Conservation (phyloP, 1,284 basidiomycete species). For the Fomitopsis pinicola region DNA sequence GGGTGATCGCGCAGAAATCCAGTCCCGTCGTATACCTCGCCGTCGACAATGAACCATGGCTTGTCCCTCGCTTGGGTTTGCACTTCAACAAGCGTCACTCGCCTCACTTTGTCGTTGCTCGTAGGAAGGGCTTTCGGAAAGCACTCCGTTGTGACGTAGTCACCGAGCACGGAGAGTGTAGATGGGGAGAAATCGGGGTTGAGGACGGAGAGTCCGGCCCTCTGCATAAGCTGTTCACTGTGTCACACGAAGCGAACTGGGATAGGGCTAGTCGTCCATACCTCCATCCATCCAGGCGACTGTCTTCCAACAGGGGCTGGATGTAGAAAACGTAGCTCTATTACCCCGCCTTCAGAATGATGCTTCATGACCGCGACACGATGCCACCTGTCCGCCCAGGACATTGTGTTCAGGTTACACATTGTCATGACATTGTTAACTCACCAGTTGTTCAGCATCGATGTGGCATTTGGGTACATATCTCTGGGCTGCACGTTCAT, state of each 20-base stretch:
- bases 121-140: slow-evolving; percentile 30
- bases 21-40: slow-evolving; percentile 53
- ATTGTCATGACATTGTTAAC: neutral
- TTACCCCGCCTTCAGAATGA: slow-evolving; percentile 13
- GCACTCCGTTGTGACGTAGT: slow-evolving; percentile 1
- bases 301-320: slow-evolving; percentile 50
- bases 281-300: slow-evolving; percentile 63
- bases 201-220: slow-evolving; percentile 40
- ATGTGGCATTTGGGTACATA: slow-evolving; percentile 23
- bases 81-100: slow-evolving; percentile 47
- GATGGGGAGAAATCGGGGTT: slow-evolving; percentile 37
- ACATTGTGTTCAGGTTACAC: neutral
- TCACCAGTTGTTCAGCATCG: slow-evolving; percentile 58
- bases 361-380: slow-evolving; percentile 45
- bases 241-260: neutral
- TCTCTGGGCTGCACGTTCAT: slow-evolving; percentile 21
- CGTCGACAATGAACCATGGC: slow-evolving; percentile 51
- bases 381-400: slow-evolving; percentile 45
- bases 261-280: slow-evolving; percentile 3
- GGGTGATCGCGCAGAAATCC: slow-evolving; percentile 58
- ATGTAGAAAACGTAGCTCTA: slow-evolving; percentile 52
- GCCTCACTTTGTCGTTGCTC: slow-evolving; percentile 35
- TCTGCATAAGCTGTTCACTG: slow-evolving; percentile 39
- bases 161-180: neutral
- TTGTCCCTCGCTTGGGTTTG: slow-evolving; percentile 38